These are phyloP conservation scores for Pigoraptor vietnamica DNA, from an alignment of 78 protist genomes.

Conservation along the genomic window DNA sequence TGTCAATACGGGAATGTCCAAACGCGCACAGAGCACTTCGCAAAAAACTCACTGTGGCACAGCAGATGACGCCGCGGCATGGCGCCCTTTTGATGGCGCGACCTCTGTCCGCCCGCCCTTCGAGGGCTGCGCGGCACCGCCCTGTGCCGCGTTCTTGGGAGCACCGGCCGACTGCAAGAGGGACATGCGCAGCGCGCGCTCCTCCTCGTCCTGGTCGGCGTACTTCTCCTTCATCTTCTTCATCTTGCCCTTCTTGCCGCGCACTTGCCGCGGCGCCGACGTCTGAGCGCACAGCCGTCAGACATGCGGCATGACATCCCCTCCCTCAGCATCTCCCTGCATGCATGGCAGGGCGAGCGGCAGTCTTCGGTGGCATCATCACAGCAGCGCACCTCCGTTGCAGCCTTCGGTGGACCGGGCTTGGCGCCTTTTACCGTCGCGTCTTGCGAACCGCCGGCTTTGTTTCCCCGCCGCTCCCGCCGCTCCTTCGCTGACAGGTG, in stretches of 20 bases:
- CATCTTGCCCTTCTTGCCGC: slow-evolving; percentile 33
- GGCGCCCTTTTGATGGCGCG: neutral
- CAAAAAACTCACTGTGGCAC: too few relatives aligned
- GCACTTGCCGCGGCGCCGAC: neutral
- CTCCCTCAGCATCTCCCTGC: slow-evolving; percentile 2
- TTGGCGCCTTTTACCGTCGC: too few relatives aligned
- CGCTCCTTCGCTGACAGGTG: neutral
- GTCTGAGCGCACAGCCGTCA: neutral
- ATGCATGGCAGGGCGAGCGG: neutral
- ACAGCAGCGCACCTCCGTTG: too few relatives aligned
- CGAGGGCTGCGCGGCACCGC: neutral
- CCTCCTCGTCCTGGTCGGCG: slow-evolving; percentile 92
- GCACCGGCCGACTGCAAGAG: neutral
- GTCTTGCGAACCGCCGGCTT: too few relatives aligned
- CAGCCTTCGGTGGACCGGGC: too few relatives aligned
- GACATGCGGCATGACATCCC: neutral
- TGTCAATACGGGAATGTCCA: too few relatives aligned
- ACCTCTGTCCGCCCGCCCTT: neutral
- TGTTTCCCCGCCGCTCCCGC: too few relatives aligned
- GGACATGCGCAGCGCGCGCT: slow-evolving; percentile 24
- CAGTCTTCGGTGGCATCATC: too few relatives aligned
- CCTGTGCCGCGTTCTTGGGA: neutral
- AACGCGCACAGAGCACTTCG: too few relatives aligned
- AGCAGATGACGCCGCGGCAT: too few relatives aligned
- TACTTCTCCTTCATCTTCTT: slow-evolving; percentile 80